These are phyloP conservation scores for Leccinum longicurvipes DNA, from an alignment of 768 basidiomycete species.

Conservation along the genomic window DNA sequence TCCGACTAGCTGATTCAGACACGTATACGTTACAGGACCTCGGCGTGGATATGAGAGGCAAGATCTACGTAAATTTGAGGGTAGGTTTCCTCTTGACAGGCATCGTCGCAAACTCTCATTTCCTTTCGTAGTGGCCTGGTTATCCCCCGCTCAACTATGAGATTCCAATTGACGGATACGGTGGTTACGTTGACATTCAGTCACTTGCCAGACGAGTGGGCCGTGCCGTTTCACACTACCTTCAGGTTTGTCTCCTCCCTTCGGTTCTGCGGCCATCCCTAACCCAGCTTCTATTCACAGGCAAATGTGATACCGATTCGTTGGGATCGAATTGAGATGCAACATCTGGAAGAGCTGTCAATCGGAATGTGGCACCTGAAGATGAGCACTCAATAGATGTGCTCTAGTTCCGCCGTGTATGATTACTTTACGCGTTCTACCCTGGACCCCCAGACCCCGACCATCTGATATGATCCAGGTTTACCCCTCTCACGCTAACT, in stretches of 20 bases:
- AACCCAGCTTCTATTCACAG: conserved; percentile 33
- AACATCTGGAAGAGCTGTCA: conserved; percentile 66
- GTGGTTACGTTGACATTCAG: conserved; percentile 60
- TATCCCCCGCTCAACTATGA: conserved; percentile 71
- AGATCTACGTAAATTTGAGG: conserved; percentile 60
- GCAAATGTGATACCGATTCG: conserved; percentile 66
- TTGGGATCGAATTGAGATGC: conserved; percentile 66
- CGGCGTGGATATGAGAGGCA: conserved; percentile 56
- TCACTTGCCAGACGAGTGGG: conserved; percentile 67
- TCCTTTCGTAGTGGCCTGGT: conserved; percentile 57
- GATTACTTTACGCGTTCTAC: conserved; percentile 6
- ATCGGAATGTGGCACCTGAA: conserved; percentile 75
- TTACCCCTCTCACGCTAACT: conserved; percentile 1
- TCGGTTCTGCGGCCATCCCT: conserved; percentile 5
- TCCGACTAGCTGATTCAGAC: conserved; percentile 58
- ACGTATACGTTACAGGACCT: conserved; percentile 62
- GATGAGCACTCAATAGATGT: conserved; percentile 32
- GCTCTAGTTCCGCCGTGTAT: conserved; percentile 3
- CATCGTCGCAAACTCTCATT: not conserved
- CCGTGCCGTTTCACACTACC: conserved; percentile 70
- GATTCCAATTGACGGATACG: conserved; percentile 66
- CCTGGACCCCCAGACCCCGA: conserved; percentile 9
- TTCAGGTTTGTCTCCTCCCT: conserved; percentile 47
- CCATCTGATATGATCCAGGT: conserved; percentile 10
- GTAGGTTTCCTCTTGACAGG: conserved; percentile 37